These are phyloP conservation scores for Globisporangium radiosum DNA, from an alignment of 352 stramenopile species.

Conservation along the genomic window DNA sequence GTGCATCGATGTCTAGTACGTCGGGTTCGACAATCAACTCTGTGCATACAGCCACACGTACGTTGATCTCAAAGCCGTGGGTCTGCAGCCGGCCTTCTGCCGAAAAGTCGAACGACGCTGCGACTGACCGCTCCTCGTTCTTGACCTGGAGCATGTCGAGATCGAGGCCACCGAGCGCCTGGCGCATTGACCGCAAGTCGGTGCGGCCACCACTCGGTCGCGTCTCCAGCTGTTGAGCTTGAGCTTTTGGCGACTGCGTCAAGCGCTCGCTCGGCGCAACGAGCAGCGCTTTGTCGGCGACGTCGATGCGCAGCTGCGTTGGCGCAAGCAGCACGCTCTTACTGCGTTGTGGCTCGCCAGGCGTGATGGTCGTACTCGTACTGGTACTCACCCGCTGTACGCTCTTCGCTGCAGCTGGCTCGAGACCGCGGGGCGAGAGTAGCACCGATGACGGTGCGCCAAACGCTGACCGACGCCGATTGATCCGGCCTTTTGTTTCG, in stretches of 20 bases:
- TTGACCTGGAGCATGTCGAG: constrained; percentile 62
- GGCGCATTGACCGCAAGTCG: constrained; percentile 25
- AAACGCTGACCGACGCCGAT: constrained; percentile 10
- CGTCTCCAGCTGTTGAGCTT: neutral
- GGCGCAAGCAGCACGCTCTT: constrained; percentile 17
- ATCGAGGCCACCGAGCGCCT: constrained; percentile 37
- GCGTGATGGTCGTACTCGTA: too few relatives aligned
- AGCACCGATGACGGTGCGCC: neutral
- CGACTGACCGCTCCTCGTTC: constrained; percentile 47
- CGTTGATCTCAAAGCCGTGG: constrained; percentile 83
- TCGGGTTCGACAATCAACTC: too few relatives aligned
- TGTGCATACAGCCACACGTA: constrained; percentile 15
- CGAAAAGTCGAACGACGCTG: constrained; percentile 78
- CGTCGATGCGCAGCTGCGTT: constrained; percentile 41
- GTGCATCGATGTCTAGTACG: neutral
- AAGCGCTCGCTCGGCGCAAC: neutral
- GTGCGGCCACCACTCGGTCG: constrained; percentile 1
- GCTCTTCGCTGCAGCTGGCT: neutral
- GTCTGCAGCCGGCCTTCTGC: constrained; percentile 66
- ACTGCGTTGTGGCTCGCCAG: constrained; percentile 5
- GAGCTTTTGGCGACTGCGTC: too few relatives aligned
- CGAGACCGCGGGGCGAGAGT: neutral
- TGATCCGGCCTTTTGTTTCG: constrained; percentile 23
- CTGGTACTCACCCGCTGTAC: too few relatives aligned
- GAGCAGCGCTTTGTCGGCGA: constrained; percentile 17